A percentile compares a stretch with the other conserved stretches of the same genome.
Conservation (phyloP, 1,139 yeast species). For the Pichia kudriavzevii region DNA sequence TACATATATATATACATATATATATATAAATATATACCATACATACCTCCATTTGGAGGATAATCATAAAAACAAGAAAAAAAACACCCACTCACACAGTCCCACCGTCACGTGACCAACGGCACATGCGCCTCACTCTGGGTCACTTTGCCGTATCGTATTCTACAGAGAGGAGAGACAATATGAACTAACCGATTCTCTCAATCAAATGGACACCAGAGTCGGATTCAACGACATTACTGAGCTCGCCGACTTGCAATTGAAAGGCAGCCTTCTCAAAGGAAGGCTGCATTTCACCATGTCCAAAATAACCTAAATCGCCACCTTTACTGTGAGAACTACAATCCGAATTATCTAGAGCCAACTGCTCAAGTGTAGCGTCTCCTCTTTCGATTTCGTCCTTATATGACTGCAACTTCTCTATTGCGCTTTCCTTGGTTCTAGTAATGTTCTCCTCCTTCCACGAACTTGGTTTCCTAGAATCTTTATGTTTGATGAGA, state of each 20-base stretch:
- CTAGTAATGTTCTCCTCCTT: constrained; percentile 62
- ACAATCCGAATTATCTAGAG: constrained; percentile 82
- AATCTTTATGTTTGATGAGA: constrained; percentile 71
- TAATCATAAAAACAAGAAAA: too few relatives aligned
- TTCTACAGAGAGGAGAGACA: not conserved
- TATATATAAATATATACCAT: too few relatives aligned
- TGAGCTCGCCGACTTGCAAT: constrained; percentile 74
- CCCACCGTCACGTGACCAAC: too few relatives aligned
- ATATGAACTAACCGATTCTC: constrained; percentile 53
- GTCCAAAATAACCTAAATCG: constrained; percentile 82
- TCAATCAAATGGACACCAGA: constrained; percentile 87
- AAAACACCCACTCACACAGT: too few relatives aligned
- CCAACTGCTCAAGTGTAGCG: constrained; percentile 60
- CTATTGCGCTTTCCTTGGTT: constrained; percentile 76
- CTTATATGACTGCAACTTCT: constrained; percentile 52
- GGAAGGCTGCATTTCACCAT: constrained; percentile 90
- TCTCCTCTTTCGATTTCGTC: constrained; percentile 64
- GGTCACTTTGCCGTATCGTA: not conserved
- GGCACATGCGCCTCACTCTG: too few relatives aligned
- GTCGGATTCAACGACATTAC: constrained; percentile 79
- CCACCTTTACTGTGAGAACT: constrained; percentile 83
- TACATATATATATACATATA: too few relatives aligned
- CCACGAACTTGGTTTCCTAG: constrained; percentile 92
- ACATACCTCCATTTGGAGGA: too few relatives aligned
- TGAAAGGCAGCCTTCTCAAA: constrained; percentile 85